Conservation (phyloP, 2,329 filamentous ascomycete genomes). For the Catunica adiposa region DNA sequence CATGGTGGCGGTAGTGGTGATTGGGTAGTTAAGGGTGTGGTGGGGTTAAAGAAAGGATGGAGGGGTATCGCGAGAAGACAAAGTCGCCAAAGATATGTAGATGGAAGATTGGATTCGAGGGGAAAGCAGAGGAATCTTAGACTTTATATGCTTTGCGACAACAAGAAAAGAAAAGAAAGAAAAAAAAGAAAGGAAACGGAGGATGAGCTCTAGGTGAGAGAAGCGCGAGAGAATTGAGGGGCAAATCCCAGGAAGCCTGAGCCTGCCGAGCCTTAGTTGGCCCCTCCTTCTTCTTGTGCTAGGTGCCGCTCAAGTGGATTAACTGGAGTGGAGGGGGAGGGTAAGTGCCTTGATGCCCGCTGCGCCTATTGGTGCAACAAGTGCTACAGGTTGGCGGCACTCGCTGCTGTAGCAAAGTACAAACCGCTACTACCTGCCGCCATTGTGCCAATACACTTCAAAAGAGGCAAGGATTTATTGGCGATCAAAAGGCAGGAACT, state of each 20-base stretch:
- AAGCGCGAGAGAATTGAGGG: background rate
- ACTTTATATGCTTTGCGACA: background rate
- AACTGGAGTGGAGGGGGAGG: too few relatives aligned
- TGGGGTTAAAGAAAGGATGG: background rate
- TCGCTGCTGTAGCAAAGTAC: too few relatives aligned
- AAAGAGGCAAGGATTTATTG: too few relatives aligned
- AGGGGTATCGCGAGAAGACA: background rate
- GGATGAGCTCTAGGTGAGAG: background rate
- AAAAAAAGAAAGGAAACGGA: background rate
- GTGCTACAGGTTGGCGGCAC: too few relatives aligned
- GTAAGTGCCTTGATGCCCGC: too few relatives aligned
- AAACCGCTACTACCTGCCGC: too few relatives aligned
- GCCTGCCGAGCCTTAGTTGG: background rate
- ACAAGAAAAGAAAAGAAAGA: background rate
- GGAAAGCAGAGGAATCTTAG: background rate
- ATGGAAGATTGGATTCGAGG: background rate
- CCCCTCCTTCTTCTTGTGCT: too few relatives aligned
- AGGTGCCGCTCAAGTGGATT: too few relatives aligned
- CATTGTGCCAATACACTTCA: too few relatives aligned
- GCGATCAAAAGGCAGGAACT: too few relatives aligned
- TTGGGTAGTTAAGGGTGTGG: background rate
- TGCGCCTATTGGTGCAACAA: too few relatives aligned
- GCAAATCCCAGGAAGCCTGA: background rate
- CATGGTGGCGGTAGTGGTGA: conserved; percentile 7
- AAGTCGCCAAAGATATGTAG: background rate